Evolutionary conservation across 2,329 filamentous ascomycete genomes (phyloP), one percentile per base, ranked within the genome.

Genomic region (Aphanoascus verrucosus): DNA sequence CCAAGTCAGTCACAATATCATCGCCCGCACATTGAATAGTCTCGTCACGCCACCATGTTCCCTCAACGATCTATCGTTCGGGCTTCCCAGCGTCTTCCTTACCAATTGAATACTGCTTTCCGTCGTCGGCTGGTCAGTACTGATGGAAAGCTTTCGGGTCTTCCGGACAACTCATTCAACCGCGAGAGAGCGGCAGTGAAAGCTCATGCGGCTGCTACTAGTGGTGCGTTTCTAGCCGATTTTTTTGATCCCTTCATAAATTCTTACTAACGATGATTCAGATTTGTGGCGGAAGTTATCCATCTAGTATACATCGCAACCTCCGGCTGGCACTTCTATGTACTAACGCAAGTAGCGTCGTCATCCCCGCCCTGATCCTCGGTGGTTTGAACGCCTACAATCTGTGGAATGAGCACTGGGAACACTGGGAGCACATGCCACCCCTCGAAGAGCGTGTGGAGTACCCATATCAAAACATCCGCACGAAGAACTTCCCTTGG

Each of bases 381-480:
- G 83, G 85, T 56, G 70, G 74, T 61, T 76, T 83, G 73, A 98
- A 98, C 72, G 90, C 90, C 65, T 95, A 86, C 72, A 83, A 84
- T 68, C 83, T 95, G 59, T 98, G 89, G 88, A 83, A 81, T 65
- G 88, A 94, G 77, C 93, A 98, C 75, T 97, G 91, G 91, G 87
- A 94, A 75, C 93, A 98, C 80, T 88, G 85, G 82, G 75, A 72
- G 51, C 91, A 97, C 76, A 75, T 87, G 72, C 82, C 86, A 57
- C 86, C 93, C 61, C 78, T 91, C 63, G 88, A 94, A 78, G 93
- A 98, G 77, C 85, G 87, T 68, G 75, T 80, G 65, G 88, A 97
- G 78, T 98, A 97, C 75, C 77, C 89, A 56, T 98, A 94, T 83
- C 88, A 94, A 82, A 98, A 98, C 80, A 86, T 98, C 72, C 86